Percentiles rank a stretch among this genome's conserved stretches.
phyloP scores from a whole-genome alignment of 805 yeast species.

The Metschnikowia santaceciliae region DNA sequence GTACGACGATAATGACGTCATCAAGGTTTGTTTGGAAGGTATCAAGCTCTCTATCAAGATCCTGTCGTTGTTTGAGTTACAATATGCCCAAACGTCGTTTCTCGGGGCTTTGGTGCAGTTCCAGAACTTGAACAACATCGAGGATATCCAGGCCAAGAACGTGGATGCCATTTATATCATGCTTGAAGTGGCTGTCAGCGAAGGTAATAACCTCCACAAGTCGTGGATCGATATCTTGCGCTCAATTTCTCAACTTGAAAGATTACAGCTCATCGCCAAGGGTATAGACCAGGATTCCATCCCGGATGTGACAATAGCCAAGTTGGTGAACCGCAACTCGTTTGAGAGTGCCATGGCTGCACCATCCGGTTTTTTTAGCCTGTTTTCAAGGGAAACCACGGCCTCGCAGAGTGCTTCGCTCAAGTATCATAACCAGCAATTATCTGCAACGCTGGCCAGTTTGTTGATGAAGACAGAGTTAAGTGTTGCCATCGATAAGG shows the following conservation, averaged over 20 bases:
- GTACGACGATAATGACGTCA: constrained; percentile 69
- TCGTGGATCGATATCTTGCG: constrained; percentile 86
- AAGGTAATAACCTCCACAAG: constrained; percentile 64
- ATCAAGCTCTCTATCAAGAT: constrained; percentile 77
- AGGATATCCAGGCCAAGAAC: constrained; percentile 74
- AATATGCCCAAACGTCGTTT: constrained; percentile 83
- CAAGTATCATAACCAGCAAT: constrained; percentile 67
- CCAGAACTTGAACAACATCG: constrained; percentile 71
- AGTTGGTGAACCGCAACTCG: constrained; percentile 47
- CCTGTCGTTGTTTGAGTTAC: constrained; percentile 77
- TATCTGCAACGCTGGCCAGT: constrained; percentile 54
- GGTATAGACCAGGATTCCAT: constrained; percentile 81
- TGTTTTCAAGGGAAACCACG: constrained; percentile 47
- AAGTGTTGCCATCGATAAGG: constrained; percentile 78
- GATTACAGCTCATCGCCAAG: constrained; percentile 80
- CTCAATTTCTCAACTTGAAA: constrained; percentile 85
- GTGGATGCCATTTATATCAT: constrained; percentile 74
- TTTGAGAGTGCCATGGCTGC: constrained; percentile 49
- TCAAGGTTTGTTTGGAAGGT: constrained; percentile 76
- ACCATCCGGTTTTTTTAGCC: constrained; percentile 49
- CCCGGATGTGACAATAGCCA: constrained; percentile 81
- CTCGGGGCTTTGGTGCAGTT: constrained; percentile 87
- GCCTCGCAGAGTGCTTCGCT: constrained; percentile 66
- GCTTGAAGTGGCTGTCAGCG: constrained; percentile 70
- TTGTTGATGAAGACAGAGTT: constrained; percentile 62